Evolutionary conservation across 768 basidiomycete genomes (phyloP), one percentile per base, ranked within the genome.

Genomic region (Pleurotus sapidus): DNA sequence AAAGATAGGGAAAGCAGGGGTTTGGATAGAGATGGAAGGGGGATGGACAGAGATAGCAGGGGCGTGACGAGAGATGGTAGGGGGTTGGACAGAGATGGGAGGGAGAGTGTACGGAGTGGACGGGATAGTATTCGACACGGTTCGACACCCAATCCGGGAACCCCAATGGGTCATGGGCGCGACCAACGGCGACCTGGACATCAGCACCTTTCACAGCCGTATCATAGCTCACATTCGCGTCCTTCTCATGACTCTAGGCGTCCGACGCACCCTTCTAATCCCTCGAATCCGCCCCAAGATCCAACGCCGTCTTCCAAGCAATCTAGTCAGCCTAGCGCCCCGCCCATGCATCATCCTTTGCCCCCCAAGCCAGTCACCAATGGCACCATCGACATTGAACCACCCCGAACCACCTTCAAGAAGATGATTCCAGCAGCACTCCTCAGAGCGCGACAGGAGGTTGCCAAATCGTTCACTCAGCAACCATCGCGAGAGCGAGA

Each of bases 1-100:
- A 68, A 64, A 60, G 69, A 71, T 49, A 67, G 62, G 56, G 68
- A 66, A 39, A 40, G 17, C 38, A 49, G 43, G 42, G 42, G 42
- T 9, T 57, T 37, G 8, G 61, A 57, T 38, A 25, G 43, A 48
- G 56, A 58, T 51, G 6, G 25, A 15, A 25, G 27, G 25, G 57
- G 46, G 9, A 60, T 49, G 23, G 59, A 55, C 12, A 61, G 60
- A 53, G 61, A 50, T n/a, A 53, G 59, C 39, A 58, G 59, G 24
- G 49, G 49, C 37, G 42, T 39, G 34, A 57, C 49, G 23, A 51
- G 51, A 23, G 37, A 24, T 8, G 18, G 18, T 11, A 42, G 51
- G 12, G 51, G 51, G 14, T 14, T 27, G 24, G 58, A 50, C 9
- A 53, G 59, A 48, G 60, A 61, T 24, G 49, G 49, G 24, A 47